These are phyloP conservation scores for Mortierella sp. DNA, from an alignment of 371 early-diverging fungal species.

Conservation along the genomic window DNA sequence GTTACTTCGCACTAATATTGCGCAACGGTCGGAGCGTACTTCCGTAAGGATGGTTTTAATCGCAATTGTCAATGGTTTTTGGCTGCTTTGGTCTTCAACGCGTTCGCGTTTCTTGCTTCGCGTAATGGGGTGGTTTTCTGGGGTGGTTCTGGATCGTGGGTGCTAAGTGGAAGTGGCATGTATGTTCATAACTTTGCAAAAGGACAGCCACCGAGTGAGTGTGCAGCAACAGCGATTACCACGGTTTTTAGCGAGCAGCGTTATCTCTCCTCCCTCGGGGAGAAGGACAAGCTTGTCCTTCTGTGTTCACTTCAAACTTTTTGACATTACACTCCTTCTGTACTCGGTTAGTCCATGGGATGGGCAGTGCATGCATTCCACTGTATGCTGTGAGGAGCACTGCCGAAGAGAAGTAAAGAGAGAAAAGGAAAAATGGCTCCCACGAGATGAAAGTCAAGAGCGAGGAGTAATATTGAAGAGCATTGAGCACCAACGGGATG, in stretches of 20 bases:
- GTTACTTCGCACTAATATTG: neutral
- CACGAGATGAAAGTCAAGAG: neutral
- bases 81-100: neutral
- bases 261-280: neutral
- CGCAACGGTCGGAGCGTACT: neutral
- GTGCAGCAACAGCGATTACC: neutral
- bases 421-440: neutral
- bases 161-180: neutral
- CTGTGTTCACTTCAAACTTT: neutral
- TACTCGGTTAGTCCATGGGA: neutral
- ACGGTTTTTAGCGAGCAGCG: neutral
- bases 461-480: neutral
- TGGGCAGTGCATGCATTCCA: neutral
- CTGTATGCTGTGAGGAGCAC: neutral
- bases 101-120: neutral
- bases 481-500: neutral
- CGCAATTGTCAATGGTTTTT: neutral
- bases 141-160: neutral
- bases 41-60: neutral
- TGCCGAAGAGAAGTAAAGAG: neutral
- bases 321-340: neutral
- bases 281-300: neutral
- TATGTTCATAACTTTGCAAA: too few relatives aligned
- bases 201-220: neutral
- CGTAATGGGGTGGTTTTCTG: neutral